Evolutionary conservation across 2,329 filamentous ascomycete species (phyloP).

Genomic region (Talaromyces marneffei): DNA sequence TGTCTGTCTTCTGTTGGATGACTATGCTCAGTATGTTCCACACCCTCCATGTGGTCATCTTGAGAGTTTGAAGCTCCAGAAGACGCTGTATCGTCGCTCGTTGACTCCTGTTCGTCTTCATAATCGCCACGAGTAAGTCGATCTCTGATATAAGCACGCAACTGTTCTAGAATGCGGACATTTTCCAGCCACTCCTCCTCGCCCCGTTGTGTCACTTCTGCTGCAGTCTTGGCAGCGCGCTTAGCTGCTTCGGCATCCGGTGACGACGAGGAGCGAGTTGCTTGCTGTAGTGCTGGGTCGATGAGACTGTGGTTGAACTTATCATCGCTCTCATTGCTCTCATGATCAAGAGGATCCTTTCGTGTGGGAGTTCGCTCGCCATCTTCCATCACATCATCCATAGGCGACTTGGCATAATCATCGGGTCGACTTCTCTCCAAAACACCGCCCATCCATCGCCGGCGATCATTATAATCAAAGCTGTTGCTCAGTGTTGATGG

Average conservation of each 20-base stretch:
- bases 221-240: conserved; percentile 34
- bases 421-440: conserved; percentile 50
- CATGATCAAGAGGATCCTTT: conserved; percentile 20
- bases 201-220: conserved; percentile 35
- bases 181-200: conserved; percentile 59
- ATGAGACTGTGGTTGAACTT: conserved; percentile 35
- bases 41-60: conserved; percentile 19
- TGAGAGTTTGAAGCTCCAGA: neutral
- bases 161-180: conserved; percentile 57
- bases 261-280: conserved; percentile 15
- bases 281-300: conserved; percentile 35
- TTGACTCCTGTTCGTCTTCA: conserved; percentile 20
- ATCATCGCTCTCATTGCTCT: conserved; percentile 7
- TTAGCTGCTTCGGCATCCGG: conserved; percentile 29
- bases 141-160: conserved; percentile 53
- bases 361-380: conserved; percentile 27
- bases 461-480: conserved; percentile 56
- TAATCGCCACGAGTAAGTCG: conserved; percentile 51
- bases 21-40: conserved; percentile 9
- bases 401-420: conserved; percentile 25
- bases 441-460: conserved; percentile 57
- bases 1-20: neutral
- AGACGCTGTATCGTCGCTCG: conserved; percentile 18
- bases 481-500: conserved; percentile 55
- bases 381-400: conserved; percentile 7